Evolutionary conservation across 495 filamentous ascomycete species (phyloP).

Genomic region (Penicillium mononematosum): DNA sequence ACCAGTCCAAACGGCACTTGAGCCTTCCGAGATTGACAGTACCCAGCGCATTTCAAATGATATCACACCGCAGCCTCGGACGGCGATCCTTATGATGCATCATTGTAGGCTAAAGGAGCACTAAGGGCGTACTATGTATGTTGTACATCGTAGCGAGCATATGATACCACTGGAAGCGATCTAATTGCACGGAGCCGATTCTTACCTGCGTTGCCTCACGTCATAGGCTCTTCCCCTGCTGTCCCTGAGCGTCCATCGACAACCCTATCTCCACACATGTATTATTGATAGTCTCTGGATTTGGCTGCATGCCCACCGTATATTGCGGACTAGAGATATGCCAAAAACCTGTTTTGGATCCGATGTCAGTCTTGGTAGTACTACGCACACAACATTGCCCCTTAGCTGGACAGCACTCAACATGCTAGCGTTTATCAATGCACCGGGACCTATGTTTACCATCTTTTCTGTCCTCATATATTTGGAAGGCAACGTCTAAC

Average conservation of each 20-base stretch:
- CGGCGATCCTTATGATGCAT: neutral
- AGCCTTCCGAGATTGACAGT: neutral
- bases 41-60: neutral
- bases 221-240: neutral
- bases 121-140: neutral
- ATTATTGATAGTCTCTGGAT: neutral
- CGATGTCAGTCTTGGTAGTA: neutral
- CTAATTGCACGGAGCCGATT: neutral
- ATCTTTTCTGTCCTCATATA: neutral
- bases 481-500: neutral
- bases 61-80: constrained; percentile 6
- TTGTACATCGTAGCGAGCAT: neutral
- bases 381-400: neutral
- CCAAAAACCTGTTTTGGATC: constrained; percentile 10
- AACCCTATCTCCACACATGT: neutral
- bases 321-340: neutral
- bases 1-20: neutral
- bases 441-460: neutral
- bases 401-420: neutral
- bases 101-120: neutral
- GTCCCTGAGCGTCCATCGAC: neutral
- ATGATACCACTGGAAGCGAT: constrained; percentile 1
- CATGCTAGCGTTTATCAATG: neutral
- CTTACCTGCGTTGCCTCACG: neutral
- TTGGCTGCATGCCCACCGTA: neutral